Evolutionary conservation across 2,329 filamentous ascomycete genomes (phyloP).

Genomic region (Davidsoniella eucalypti): DNA sequence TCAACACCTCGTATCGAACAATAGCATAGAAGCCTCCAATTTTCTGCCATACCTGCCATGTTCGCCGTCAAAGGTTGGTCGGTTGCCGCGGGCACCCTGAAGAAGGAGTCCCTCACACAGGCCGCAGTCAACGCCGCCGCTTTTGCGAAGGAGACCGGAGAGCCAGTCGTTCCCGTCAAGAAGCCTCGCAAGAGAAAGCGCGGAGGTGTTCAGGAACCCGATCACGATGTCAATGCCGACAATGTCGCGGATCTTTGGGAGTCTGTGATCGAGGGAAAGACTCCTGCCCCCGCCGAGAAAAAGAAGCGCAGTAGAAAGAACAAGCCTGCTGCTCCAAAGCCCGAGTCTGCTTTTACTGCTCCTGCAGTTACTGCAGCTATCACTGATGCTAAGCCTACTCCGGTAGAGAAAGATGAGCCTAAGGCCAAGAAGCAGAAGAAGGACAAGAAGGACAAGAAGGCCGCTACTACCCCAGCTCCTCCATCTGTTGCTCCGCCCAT

Average conservation of each 20-base stretch:
- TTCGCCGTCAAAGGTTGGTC: conserved; percentile 93
- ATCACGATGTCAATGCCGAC: conserved; percentile 38
- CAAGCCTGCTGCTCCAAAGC: conserved; percentile 15
- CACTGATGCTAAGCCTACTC: not conserved
- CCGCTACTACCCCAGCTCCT: conserved; percentile 13
- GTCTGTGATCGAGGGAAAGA: conserved; percentile 57
- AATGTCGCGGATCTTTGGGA: conserved; percentile 71
- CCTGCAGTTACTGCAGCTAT: not conserved
- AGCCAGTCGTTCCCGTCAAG: conserved; percentile 17
- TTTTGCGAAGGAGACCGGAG: conserved; percentile 17
- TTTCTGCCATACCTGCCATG: conserved; percentile 34
- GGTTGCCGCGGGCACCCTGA: conserved; percentile 53
- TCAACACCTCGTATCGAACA: not conserved
- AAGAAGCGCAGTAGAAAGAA: conserved; percentile 16
- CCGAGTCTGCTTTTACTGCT: conserved; percentile 9
- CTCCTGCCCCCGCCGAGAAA: conserved; percentile 15
- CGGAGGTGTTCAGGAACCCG: conserved; percentile 17
- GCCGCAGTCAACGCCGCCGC: conserved; percentile 15
- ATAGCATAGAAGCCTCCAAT: not conserved
- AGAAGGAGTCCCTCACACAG: conserved; percentile 39
- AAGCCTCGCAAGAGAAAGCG: conserved; percentile 46
- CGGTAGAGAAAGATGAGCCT: conserved; percentile 18
- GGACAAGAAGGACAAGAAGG: conserved; percentile 17
- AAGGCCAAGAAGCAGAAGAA: conserved; percentile 19
- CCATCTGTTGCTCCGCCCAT: conserved; percentile 16